phyloP scores from a whole-genome alignment of 2,329 filamentous ascomycete genomes.

The Trichophyton mentagrophytes region DNA sequence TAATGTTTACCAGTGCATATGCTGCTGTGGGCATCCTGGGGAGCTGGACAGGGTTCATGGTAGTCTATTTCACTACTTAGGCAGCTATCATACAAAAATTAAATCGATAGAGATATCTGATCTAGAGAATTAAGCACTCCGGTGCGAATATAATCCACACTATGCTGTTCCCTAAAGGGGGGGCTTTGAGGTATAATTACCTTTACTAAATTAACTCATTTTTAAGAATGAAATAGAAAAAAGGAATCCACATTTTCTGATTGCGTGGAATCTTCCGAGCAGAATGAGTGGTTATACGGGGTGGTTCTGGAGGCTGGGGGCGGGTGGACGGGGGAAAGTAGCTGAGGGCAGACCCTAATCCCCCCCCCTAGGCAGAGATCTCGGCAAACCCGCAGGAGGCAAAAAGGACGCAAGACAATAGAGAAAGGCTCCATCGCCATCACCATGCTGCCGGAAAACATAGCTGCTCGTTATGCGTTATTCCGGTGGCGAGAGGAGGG shows the following conservation, averaged over 20 bases:
- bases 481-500: neutral
- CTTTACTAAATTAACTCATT: no score
- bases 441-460: neutral
- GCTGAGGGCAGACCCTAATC: neutral
- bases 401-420: neutral
- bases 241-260: constrained; percentile 7
- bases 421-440: neutral
- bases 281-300: constrained; percentile 54
- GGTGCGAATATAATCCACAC: neutral
- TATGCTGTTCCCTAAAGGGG: neutral
- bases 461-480: no score
- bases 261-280: constrained; percentile 38
- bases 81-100: neutral
- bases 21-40: constrained; percentile 87
- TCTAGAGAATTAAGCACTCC: neutral
- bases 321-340: constrained; percentile 3
- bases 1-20: constrained; percentile 97
- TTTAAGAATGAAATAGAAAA: no score
- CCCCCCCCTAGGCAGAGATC: neutral
- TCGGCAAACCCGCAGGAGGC: neutral
- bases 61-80: constrained; percentile 65
- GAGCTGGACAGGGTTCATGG: constrained; percentile 88
- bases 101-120: neutral
- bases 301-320: constrained; percentile 27
- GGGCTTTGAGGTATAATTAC: neutral